These are phyloP conservation scores for Diaporthe sp. DNA, from an alignment of 2,329 filamentous ascomycete species.

Conservation along the genomic window DNA sequence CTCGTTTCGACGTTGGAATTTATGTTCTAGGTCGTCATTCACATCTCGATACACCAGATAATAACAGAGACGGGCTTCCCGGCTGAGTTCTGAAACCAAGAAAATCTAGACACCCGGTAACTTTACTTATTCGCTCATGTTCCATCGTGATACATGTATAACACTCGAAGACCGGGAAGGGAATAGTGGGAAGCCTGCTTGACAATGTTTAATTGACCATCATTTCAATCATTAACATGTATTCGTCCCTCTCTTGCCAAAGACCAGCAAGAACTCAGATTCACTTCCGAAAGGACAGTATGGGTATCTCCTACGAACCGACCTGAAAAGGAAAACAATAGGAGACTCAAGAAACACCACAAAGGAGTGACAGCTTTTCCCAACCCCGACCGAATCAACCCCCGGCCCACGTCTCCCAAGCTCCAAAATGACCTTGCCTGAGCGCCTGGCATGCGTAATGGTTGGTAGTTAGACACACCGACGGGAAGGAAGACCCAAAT, in stretches of 20 bases:
- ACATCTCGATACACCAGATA: neutral
- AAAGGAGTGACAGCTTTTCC: neutral
- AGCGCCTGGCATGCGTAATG: neutral
- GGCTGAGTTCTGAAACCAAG: neutral
- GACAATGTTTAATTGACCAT: neutral
- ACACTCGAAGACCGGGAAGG: neutral
- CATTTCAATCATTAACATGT: neutral
- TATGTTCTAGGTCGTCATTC: neutral
- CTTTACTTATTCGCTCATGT: neutral
- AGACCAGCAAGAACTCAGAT: neutral
- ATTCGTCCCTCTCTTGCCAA: neutral
- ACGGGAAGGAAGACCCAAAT: neutral
- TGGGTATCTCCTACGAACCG: conserved; percentile 34
- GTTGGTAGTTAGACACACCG: neutral
- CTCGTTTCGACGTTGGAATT: no score
- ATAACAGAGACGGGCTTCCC: neutral
- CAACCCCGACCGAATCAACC: neutral
- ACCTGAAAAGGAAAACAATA: neutral
- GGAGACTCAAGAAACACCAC: neutral
- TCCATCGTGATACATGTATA: neutral
- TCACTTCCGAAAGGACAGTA: conserved; percentile 29
- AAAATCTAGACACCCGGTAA: no score
- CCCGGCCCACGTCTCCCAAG: neutral
- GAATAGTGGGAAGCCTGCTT: neutral
- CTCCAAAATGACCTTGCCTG: neutral